Evolutionary conservation across 805 yeast species (phyloP), one percentile per base, ranked within the genome.

Genomic region (Spathaspora sp.): DNA sequence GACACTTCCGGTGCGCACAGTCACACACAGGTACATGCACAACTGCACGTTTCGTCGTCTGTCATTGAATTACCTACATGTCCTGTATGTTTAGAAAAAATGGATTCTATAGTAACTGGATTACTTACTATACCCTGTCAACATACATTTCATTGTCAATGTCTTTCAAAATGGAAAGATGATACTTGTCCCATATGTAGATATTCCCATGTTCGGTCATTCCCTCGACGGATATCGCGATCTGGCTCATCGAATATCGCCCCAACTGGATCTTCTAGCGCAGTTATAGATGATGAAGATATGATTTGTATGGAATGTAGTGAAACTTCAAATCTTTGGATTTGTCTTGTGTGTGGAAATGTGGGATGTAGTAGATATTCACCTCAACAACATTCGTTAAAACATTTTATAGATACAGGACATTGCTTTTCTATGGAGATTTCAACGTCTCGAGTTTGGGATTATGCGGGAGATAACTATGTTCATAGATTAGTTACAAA

Each of bases 371-470:
- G 96, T 42, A 69, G 97, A 54, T 91, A 91, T 65, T 72, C 76
- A 0, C 88, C 89, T 48, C 80, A 80, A 31, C 91, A 87, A 48
- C 97, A 91, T 70, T 96, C 97, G 0, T 81, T 89, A 48, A 81
- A 85, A 54, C 97, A 91, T 67, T 92, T 81, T 64, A 81, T 84
- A 16, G 73, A 75, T 9, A 86, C 96, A 0, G 84, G 86, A 5
- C 97, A 91, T 66, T 88, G 96, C 60, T 91, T 89, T 70, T 87
- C 97, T 0, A 90, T 91, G 96, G 97, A 91, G 61, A 73, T 89
- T 45, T 68, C 76, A 10, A 81, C 96, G 0, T 94, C 91, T 54
- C 74, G 97, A 42, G 96, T 91, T 1, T 91, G 97, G 97, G 97
- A 91, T 65, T 91, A 91, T 64, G 91, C 92, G 0, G 92, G 92